phyloP scores from a whole-genome alignment of 345 rosid genomes.

The Hibiscus tridactylites region DNA sequence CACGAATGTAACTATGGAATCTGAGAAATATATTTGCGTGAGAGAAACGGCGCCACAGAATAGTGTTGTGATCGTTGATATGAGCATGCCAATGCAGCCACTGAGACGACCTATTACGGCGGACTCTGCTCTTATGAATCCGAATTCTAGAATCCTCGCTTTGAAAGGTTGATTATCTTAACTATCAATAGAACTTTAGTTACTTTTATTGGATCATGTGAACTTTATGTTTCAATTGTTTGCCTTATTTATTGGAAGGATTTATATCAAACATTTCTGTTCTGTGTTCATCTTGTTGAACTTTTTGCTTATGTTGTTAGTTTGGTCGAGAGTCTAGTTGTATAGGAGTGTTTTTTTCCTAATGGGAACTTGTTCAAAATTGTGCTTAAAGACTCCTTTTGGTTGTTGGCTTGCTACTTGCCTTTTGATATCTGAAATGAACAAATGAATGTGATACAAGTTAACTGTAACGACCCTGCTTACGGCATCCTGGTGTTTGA shows the following conservation, averaged over 20 bases:
- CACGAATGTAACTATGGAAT: conserved; percentile 95
- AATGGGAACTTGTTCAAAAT: not conserved
- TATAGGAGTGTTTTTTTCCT: not conserved
- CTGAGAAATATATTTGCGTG: conserved; percentile 93
- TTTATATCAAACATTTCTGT: not conserved
- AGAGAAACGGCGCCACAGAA: conserved; percentile 97
- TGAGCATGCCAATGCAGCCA: conserved; percentile 95
- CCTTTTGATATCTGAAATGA: not conserved
- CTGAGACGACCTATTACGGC: conserved; percentile 94
- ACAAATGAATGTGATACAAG: not conserved
- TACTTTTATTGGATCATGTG: not conserved
- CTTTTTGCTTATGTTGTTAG: not conserved
- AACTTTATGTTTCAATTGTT: not conserved
- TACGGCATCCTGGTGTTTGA: not conserved
- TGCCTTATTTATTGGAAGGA: not conserved
- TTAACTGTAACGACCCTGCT: not conserved
- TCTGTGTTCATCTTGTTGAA: not conserved
- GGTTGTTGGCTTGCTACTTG: not conserved
- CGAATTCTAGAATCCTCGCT: conserved; percentile 75
- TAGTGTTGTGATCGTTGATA: conserved; percentile 87
- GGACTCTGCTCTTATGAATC: conserved; percentile 92
- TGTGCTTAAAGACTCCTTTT: not conserved
- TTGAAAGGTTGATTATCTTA: conserved; percentile 46
- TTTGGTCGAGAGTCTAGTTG: not conserved
- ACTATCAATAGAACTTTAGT: not conserved